A percentile compares a stretch with the other conserved stretches of the same genome.
Conservation (phyloP, 345 rosid species). For the Turritis glabra region DNA sequence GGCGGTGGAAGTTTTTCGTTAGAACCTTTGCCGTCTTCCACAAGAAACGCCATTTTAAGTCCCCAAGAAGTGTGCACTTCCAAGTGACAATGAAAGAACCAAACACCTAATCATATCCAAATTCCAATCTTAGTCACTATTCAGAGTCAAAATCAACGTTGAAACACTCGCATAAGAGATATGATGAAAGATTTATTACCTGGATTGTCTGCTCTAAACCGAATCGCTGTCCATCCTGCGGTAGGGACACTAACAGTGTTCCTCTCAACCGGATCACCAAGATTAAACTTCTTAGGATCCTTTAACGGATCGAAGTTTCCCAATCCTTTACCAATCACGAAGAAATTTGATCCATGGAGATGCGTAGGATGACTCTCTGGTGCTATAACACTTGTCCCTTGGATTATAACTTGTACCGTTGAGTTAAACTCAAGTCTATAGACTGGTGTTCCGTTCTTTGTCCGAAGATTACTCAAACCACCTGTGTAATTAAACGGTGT, state of each 20-base stretch:
- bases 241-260: conserved; percentile 72
- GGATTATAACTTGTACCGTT: conserved; percentile 67
- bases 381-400: conserved; percentile 67
- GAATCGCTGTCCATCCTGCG: conserved; percentile 77
- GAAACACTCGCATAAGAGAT: background rate
- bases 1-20: conserved; percentile 63
- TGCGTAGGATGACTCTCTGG: conserved; percentile 79
- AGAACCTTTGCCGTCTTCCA: conserved; percentile 65
- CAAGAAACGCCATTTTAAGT: conserved; percentile 82
- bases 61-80: conserved; percentile 91
- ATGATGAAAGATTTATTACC: conserved; percentile 40
- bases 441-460: conserved; percentile 60
- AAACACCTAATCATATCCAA: conserved; percentile 49
- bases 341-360: conserved; percentile 73
- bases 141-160: background rate
- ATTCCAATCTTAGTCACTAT: background rate
- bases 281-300: conserved; percentile 66
- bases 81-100: conserved; percentile 85
- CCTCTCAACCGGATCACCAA: conserved; percentile 82
- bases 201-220: conserved; percentile 82
- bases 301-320: conserved; percentile 63
- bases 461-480: conserved; percentile 42
- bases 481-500: conserved; percentile 61
- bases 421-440: conserved; percentile 60
- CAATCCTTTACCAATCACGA: conserved; percentile 57